Conservation (phyloP, 306 rosid species). For the Vigna trinervia region DNA sequence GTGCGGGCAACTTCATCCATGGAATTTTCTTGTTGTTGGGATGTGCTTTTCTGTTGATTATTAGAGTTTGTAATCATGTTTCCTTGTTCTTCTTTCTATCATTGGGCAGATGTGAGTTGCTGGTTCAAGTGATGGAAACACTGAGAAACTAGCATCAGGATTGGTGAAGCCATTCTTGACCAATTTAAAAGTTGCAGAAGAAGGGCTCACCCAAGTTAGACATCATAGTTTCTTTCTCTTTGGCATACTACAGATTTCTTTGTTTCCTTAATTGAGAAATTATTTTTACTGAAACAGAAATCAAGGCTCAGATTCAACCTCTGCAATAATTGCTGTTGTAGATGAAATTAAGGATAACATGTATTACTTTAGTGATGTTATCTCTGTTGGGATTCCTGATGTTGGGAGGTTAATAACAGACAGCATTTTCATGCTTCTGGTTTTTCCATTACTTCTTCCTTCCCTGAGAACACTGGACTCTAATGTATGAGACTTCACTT, state of each 20-base stretch:
- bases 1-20: constrained; percentile 45
- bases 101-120: constrained; percentile 79
- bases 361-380: constrained; percentile 87
- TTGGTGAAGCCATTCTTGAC: constrained; percentile 83
- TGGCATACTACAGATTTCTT: constrained; percentile 35
- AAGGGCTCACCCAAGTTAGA: constrained; percentile 63
- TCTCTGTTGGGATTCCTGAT: constrained; percentile 96
- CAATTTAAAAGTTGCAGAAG: constrained; percentile 87
- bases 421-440: constrained; percentile 74
- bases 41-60: constrained; percentile 25
- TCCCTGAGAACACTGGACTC: constrained; percentile 61
- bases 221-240: constrained; percentile 21
- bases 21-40: constrained; percentile 31
- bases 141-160: constrained; percentile 92
- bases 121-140: constrained; percentile 73
- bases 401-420: constrained; percentile 88
- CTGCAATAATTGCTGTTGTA: constrained; percentile 69
- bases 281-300: constrained; percentile 67
- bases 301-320: constrained; percentile 57
- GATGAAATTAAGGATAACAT: constrained; percentile 95
- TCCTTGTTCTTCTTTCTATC: constrained; percentile 15
- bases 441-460: constrained; percentile 90
- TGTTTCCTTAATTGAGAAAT: constrained; percentile 44
- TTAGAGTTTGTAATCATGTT: constrained; percentile 10
- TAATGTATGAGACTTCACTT: constrained; percentile 61